Evolutionary conservation across 1,284 basidiomycete genomes (phyloP).

Genomic region (Rhodotorula sp.): DNA sequence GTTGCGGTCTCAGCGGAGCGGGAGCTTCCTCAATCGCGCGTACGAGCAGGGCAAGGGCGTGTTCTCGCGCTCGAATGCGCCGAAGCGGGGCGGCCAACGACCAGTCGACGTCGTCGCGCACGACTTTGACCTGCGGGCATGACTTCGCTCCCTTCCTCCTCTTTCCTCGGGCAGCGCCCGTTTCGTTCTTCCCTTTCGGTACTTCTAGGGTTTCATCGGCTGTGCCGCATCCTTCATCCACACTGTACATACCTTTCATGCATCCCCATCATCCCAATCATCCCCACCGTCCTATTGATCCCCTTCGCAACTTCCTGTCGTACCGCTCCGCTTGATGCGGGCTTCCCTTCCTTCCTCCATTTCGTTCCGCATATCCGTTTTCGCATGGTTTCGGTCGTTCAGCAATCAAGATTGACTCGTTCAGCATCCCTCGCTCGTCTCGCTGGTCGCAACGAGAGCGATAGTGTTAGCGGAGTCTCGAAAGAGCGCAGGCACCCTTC

Average conservation of each 20-base stretch:
- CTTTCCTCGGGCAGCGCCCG: constrained; percentile 1
- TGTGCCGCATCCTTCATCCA: neutral
- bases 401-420: neutral
- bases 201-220: neutral
- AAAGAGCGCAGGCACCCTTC: too few relatives aligned
- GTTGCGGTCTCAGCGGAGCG: constrained; percentile 24
- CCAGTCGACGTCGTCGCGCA: constrained; percentile 3
- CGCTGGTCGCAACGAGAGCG: too few relatives aligned
- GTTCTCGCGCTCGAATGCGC: constrained; percentile 1
- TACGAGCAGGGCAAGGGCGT: constrained; percentile 27
- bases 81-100: neutral
- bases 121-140: constrained; percentile 12
- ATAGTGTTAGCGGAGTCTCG: too few relatives aligned
- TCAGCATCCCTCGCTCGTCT: neutral
- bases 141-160: neutral
- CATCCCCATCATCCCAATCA: neutral
- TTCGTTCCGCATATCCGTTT: neutral
- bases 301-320: neutral
- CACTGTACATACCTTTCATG: neutral
- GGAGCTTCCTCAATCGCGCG: constrained; percentile 23
- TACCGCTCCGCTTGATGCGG: too few relatives aligned
- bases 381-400: neutral
- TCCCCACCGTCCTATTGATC: neutral
- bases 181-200: neutral
- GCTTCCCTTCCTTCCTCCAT: neutral